Evolutionary conservation across 208 protist genomes (phyloP).

Genomic region (Entamoeba dispar): DNA sequence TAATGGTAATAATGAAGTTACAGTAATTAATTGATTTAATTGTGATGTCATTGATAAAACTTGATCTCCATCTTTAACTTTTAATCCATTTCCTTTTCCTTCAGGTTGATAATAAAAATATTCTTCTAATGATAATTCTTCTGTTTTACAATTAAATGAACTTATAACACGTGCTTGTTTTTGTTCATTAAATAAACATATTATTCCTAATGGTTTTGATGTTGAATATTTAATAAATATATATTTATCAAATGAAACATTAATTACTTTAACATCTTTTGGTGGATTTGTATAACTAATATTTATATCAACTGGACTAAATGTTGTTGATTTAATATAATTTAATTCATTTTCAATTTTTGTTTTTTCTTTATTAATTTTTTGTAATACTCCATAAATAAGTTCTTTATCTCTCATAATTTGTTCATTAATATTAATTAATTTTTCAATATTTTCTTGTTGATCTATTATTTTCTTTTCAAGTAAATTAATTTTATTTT

Average conservation of each 20-base stretch:
- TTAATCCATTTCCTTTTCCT: not conserved
- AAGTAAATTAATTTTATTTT: not conserved
- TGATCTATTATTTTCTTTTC: not conserved
- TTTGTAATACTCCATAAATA: not conserved
- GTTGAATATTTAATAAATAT: not conserved
- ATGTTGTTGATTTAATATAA: not conserved
- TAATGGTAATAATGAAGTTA: not conserved
- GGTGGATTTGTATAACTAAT: not conserved
- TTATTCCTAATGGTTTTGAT: not conserved
- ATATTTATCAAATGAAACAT: not conserved
- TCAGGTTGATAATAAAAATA: not conserved
- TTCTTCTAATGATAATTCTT: not conserved
- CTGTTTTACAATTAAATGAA: not conserved
- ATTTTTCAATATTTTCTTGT: not conserved
- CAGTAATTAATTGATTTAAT: not conserved
- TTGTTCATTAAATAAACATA: not conserved
- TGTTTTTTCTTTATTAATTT: not conserved
- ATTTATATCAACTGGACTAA: not conserved
- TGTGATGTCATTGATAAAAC: not conserved
- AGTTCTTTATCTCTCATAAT: not conserved
- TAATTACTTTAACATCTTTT: not conserved
- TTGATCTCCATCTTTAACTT: not conserved
- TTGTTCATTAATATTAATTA: not conserved
- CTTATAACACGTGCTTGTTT: not conserved
- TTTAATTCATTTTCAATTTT: not conserved